Base-by-base conservation (phyloP, 2,329 filamentous ascomycete species). In the Alternaria sp. region DNA sequence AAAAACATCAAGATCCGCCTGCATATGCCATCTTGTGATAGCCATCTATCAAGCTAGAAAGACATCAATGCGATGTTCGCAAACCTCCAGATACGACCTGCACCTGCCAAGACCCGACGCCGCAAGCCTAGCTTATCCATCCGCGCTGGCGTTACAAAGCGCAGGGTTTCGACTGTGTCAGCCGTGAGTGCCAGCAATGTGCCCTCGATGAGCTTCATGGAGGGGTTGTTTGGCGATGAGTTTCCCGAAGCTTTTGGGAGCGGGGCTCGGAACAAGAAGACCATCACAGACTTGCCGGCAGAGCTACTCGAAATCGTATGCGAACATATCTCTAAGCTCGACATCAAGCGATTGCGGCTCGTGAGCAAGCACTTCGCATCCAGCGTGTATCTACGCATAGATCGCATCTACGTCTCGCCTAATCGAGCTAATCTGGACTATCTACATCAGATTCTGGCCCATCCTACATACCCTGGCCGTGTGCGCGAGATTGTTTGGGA, bases 401-500 rank as follows among this genome's bases (percentile, higher is more conserved):
- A 73, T 30, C 74, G 78, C 26, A 75, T 81, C 5, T 83, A 80
- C 55, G 63, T 83, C 11, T 81, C 78, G 6, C 73, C 81, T 5
- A 81, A 79, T 51, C 73, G 74, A 4, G 69, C 73, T 22, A 78
- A 82, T 51, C 64, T 83, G 6, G 44, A 74, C 3, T 79, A 80
- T 5, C 74, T 80, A 22, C 68, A 72, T 3, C 68, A 72, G 14
- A 67, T 83, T 51, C 75, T 81, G 8, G 63, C 76, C 9, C 75
- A 82, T 60, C 71, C 77, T 5, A 57, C 42, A 1, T 77, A 78
- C 49, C 73, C 75, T 4, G 46, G 64, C 1, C 39, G 60, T 1
- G 67, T 83, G 7, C 61, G 48, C 4, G 80, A 83, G 55, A 74
- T 83, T 5, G 71, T 84, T 34, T 82, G 75, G 76, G 76, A 81